Percentiles rank a stretch among this genome's conserved stretches.
Evolutionary conservation across 805 yeast species (phyloP).

Genomic region (Saccharomyces paradoxus): DNA sequence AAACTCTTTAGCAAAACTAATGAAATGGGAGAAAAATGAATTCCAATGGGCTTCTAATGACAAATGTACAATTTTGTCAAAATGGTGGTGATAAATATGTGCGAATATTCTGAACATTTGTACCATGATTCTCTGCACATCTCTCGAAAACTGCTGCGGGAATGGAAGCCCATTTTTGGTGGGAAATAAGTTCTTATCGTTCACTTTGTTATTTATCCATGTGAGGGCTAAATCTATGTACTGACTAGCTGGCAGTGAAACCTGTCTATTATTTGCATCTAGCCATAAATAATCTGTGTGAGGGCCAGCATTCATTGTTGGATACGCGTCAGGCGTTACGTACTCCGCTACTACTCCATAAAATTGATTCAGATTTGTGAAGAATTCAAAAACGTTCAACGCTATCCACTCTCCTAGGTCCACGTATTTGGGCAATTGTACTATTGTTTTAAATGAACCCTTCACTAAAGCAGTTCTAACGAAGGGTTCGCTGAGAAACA

Average conservation of each 20-base stretch:
- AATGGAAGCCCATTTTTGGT: constrained; percentile 83
- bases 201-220: constrained; percentile 82
- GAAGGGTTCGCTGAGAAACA: constrained; percentile 86
- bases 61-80: constrained; percentile 84
- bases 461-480: constrained; percentile 90
- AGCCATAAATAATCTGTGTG: constrained; percentile 87
- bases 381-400: constrained; percentile 80
- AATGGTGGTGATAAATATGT: constrained; percentile 88
- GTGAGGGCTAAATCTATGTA: constrained; percentile 87
- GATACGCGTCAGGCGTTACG: constrained; percentile 80
- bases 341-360: constrained; percentile 87
- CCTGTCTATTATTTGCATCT: constrained; percentile 69
- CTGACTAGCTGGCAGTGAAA: constrained; percentile 83
- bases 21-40: constrained; percentile 90
- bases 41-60: constrained; percentile 97
- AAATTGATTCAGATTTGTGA: constrained; percentile 76
- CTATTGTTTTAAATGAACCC: constrained; percentile 93
- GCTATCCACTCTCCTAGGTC: constrained; percentile 96
- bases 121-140: constrained; percentile 75
- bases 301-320: constrained; percentile 95
- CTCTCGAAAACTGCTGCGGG: constrained; percentile 75
- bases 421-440: constrained; percentile 88
- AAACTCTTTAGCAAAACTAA: constrained; percentile 80
- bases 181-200: constrained; percentile 86
- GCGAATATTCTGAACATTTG: constrained; percentile 96